Percentiles rank a stretch among this genome's conserved stretches.
phyloP scores from a whole-genome alignment of 2,329 filamentous ascomycete genomes.

The Colletotrichum filicis region DNA sequence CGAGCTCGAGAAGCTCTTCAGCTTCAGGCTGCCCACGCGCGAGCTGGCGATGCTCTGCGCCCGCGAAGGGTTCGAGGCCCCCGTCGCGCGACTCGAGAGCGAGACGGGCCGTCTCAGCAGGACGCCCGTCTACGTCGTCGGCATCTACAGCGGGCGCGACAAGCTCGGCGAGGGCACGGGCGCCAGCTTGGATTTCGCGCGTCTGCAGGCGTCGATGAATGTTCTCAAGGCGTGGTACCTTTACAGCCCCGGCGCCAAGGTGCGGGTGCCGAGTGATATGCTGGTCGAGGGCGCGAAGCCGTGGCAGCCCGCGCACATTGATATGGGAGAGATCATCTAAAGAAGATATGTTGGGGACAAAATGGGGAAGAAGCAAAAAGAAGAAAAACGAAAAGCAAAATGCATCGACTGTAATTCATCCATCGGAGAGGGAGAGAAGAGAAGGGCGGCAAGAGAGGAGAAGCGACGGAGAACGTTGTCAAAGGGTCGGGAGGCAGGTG shows the following conservation, averaged over 20 bases:
- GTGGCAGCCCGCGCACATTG: slow-evolving; percentile 76
- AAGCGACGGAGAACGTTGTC: background rate
- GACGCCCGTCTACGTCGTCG: slow-evolving; percentile 92
- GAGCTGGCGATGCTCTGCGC: slow-evolving; percentile 87
- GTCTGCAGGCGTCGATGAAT: slow-evolving; percentile 82
- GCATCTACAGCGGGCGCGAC: slow-evolving; percentile 90
- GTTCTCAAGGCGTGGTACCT: slow-evolving; percentile 96
- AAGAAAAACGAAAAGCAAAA: background rate
- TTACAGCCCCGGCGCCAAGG: slow-evolving; percentile 79
- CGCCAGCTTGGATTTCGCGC: slow-evolving; percentile 79
- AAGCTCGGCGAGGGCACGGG: slow-evolving; percentile 93
- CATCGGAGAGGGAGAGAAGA: background rate
- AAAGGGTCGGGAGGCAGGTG: background rate
- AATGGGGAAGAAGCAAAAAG: background rate
- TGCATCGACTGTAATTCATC: slow-evolving; percentile 26
- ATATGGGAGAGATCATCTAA: slow-evolving; percentile 76
- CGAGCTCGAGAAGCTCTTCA: slow-evolving; percentile 81
- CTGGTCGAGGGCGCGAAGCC: slow-evolving; percentile 68
- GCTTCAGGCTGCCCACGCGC: slow-evolving; percentile 84
- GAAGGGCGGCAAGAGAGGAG: background rate
- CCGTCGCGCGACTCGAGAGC: slow-evolving; percentile 86
- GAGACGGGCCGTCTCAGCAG: slow-evolving; percentile 89
- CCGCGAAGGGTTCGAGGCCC: slow-evolving; percentile 88
- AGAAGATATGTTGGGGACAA: background rate
- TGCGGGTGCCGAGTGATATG: slow-evolving; percentile 77